Evolutionary conservation across 441 rosid genomes (phyloP).

Genomic region (Manihot esculenta): DNA sequence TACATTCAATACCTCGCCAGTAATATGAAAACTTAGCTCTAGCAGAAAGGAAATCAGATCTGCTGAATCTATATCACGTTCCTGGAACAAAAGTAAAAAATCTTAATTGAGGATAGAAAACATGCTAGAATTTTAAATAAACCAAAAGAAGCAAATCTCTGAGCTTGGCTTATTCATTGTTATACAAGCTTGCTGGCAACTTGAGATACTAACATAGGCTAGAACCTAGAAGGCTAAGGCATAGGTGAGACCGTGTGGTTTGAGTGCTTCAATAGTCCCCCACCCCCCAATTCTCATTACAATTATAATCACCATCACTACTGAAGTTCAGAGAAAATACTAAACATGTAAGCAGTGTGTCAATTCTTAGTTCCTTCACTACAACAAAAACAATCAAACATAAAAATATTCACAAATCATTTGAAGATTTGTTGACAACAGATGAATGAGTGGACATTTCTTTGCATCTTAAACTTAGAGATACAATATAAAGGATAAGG

Average conservation of each 20-base stretch:
- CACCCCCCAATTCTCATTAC: neutral
- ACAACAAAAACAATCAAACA: neutral
- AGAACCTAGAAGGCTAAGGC: neutral
- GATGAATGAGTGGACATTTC: neutral
- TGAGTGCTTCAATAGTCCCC: neutral
- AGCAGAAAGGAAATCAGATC: slow-evolving; percentile 90
- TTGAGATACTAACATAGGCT: neutral
- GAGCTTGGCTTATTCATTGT: neutral
- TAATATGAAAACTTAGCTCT: slow-evolving; percentile 93
- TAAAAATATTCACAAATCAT: neutral
- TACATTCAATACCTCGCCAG: slow-evolving; percentile 71
- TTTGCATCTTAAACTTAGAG: neutral
- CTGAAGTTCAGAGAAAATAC: neutral
- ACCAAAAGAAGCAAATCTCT: neutral
- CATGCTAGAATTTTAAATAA: neutral
- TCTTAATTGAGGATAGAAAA: slow-evolving; percentile 4
- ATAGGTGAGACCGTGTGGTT: neutral
- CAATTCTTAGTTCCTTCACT: neutral
- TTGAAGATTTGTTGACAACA: neutral
- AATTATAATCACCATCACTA: neutral
- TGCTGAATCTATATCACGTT: slow-evolving; percentile 76
- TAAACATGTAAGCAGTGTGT: neutral
- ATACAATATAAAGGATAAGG: too few species aligned
- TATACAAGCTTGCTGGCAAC: neutral
- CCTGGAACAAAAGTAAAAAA: slow-evolving; percentile 50